phyloP scores from a whole-genome alignment of 345 rosid species.

The Eutrema heterophyllum region DNA sequence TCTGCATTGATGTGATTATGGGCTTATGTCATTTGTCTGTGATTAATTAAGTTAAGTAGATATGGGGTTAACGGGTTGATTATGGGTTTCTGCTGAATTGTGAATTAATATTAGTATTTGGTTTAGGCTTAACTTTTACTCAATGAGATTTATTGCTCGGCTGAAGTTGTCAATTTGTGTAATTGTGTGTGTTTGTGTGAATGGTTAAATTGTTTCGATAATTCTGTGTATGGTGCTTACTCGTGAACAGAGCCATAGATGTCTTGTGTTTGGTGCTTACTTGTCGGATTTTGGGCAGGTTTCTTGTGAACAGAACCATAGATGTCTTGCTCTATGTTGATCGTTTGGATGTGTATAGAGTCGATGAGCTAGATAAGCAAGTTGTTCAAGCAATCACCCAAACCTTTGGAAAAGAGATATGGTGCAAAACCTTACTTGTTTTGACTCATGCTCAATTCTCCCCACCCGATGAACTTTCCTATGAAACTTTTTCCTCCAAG shows the following conservation, averaged over 20 bases:
- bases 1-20: neutral
- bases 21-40: neutral
- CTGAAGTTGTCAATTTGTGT: neutral
- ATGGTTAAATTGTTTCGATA: too few relatives aligned
- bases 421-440: constrained; percentile 73
- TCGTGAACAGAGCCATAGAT: too few relatives aligned
- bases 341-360: constrained; percentile 83
- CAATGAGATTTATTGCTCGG: neutral
- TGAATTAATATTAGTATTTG: neutral
- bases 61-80: neutral
- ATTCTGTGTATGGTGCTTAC: too few relatives aligned
- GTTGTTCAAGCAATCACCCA: constrained; percentile 60
- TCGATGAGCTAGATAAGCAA: constrained; percentile 83
- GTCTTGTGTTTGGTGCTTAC: neutral
- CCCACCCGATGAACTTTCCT: constrained; percentile 70
- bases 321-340: constrained; percentile 72
- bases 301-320: constrained; percentile 72
- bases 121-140: neutral
- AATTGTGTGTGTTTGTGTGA: neutral
- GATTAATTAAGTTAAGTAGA: neutral
- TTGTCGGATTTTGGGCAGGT: constrained; percentile 39
- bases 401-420: constrained; percentile 74
- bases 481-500: constrained; percentile 57
- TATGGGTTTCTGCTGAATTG: neutral
- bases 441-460: constrained; percentile 83